Base-by-base conservation (phyloP, 352 stramenopile genomes). In the Phytophthora sp. region DNA sequence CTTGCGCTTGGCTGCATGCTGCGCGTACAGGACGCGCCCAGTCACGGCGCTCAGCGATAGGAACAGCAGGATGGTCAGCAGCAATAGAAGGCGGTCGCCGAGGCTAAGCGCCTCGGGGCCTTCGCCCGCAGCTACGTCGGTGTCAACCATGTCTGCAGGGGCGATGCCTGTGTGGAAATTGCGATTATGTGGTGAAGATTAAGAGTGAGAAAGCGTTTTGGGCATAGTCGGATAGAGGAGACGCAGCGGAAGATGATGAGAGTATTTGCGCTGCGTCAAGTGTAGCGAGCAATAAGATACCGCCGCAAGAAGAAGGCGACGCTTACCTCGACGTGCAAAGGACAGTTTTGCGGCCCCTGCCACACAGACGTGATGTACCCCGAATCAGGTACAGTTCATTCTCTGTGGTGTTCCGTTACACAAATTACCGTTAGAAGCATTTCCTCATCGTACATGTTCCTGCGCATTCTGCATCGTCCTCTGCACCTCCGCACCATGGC, bases 21-120 rank as follows among this genome's bases (percentile, higher is more conserved):
- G 76, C 4, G 54, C 41, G 56, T 70, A 88, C 49, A 92, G 62
- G 16, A 88, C 66, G 52, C 76, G 71, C 1, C 84, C 84, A 0
- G 81, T 88, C 58, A 92, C 63, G 20, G 71, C 26, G 38, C 79
- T 89, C 41, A 90, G 80, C 30, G 69, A 50, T n/a, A 88, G 38
- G 62, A 92, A 92, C 38, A 89, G 67, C 31, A 79, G 42, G 58
- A 92, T 81, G 27, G 81, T 89, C 16, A 80, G 44, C 20, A 85
- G 16, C 42, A 92, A 51, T 21, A 89, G 53, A 11, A 77, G 56
- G 46, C 72, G 79, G 66, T 90, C 76, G 24, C 45, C 80, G 7
- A 66, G 52, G 50, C 69, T 80, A 50, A 91, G 73, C 38, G 58
- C 60, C 41, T 74, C 69, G 45, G 80, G 52, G 29, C 70, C 62